Evolutionary conservation across 257 asterid species (phyloP).

Genomic region (Solanum commersonii): DNA sequence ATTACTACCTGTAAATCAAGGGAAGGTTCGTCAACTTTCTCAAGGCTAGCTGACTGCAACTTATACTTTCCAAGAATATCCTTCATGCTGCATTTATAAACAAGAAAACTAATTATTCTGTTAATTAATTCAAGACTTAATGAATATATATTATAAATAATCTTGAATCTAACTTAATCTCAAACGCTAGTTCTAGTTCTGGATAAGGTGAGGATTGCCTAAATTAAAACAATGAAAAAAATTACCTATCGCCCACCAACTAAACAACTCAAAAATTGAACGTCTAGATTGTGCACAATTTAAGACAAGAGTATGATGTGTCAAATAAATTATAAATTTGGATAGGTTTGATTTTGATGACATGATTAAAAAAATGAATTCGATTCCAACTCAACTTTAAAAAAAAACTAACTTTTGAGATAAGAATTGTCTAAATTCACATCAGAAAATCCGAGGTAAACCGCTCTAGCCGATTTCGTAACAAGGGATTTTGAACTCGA

Average conservation of each 20-base stretch:
- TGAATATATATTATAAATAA: neutral
- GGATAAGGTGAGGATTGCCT: neutral
- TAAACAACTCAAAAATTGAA: neutral
- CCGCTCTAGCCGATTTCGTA: fast-evolving
- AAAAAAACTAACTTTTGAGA: too few species aligned
- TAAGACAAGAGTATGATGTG: neutral
- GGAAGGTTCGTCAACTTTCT: constrained; percentile 11
- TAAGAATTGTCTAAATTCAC: neutral
- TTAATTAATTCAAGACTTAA: neutral
- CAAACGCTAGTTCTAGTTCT: neutral
- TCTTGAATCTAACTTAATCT: fast-evolving
- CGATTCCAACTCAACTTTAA: neutral
- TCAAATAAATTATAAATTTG: neutral
- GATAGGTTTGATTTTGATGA: neutral
- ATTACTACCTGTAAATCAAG: constrained; percentile 28
- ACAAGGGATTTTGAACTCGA: fast-evolving
- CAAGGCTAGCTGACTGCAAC: constrained; percentile 13
- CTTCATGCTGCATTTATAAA: constrained; percentile 16
- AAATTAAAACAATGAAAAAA: too few species aligned
- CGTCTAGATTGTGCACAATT: neutral
- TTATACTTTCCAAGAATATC: constrained; percentile 25
- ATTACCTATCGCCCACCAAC: too few species aligned
- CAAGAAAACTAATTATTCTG: neutral
- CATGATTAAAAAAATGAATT: neutral
- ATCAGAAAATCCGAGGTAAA: fast-evolving